A percentile compares a stretch with the other conserved stretches of the same genome.
Conservation (phyloP, 371 early-diverging fungal species). For the Saksenaea vasiformis region DNA sequence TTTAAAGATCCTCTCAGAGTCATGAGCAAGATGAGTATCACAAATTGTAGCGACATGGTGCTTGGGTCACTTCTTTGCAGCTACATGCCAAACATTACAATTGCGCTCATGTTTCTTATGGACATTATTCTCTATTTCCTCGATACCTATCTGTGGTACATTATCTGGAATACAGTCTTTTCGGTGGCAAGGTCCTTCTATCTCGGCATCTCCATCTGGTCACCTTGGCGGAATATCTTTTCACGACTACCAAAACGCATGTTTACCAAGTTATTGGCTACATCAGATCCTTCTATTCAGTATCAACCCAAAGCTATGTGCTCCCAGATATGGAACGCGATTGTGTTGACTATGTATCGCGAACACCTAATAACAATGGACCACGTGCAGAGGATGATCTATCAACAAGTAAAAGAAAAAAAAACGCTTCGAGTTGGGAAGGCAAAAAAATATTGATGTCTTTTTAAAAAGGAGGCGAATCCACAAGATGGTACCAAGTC, state of each 20-base stretch:
- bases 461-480: conserved; percentile 29
- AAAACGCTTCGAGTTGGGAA: not conserved
- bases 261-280: conserved; percentile 77
- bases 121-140: conserved; percentile 83
- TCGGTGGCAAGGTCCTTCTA: conserved; percentile 81
- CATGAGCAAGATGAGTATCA: conserved; percentile 58
- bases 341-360: conserved; percentile 85
- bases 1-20: conserved; percentile 84
- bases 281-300: conserved; percentile 69
- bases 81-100: conserved; percentile 73
- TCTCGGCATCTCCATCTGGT: conserved; percentile 84
- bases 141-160: conserved; percentile 93
- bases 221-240: conserved; percentile 89
- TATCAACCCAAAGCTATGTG: conserved; percentile 78
- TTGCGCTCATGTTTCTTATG: conserved; percentile 78
- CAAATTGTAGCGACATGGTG: conserved; percentile 58
- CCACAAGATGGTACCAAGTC: conserved; percentile 72
- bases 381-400: conserved; percentile 77
- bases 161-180: conserved; percentile 83
- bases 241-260: conserved; percentile 85
- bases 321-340: conserved; percentile 89
- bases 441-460: not conserved
- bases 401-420: conserved; percentile 65
- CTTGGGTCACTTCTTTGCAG: conserved; percentile 58
- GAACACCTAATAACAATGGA: conserved; percentile 84